Percentiles rank a stretch among this genome's conserved stretches.
Conservation (phyloP, 371 early-diverging fungal genomes). For the Saksenaea oblongispora region DNA sequence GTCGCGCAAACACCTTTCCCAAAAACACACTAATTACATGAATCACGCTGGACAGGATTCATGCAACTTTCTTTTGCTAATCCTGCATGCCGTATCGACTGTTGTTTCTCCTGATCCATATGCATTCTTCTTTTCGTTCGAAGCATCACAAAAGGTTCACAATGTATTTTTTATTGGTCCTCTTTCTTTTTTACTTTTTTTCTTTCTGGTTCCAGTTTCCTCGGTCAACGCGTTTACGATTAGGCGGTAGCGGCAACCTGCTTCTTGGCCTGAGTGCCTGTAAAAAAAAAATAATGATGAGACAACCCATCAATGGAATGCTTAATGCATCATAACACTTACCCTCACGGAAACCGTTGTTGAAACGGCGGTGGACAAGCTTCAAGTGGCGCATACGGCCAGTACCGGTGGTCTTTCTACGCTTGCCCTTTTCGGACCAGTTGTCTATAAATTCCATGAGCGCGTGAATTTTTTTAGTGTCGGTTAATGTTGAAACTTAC, state of each 20-base stretch:
- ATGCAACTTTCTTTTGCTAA: no score
- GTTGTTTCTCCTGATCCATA: no score
- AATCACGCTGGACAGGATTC: no score
- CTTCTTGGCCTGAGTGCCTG: constrained; percentile 15
- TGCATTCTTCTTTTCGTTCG: neutral
- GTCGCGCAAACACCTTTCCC: no score
- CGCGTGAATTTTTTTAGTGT: neutral
- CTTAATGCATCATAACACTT: constrained; percentile 4
- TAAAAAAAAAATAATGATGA: neutral
- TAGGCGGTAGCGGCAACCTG: constrained; percentile 10
- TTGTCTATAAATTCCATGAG: constrained; percentile 58
- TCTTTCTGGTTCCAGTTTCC: no score
- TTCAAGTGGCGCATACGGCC: constrained; percentile 98
- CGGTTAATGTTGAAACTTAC: constrained; percentile 52
- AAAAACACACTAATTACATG: no score
- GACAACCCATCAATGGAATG: no score
- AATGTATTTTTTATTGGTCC: neutral
- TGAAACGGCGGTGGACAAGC: constrained; percentile 89
- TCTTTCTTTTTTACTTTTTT: neutral
- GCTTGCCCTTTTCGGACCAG: constrained; percentile 96
- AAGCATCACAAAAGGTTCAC: neutral
- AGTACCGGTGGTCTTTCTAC: constrained; percentile 98
- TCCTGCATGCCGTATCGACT: no score
- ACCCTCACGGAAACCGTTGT: constrained; percentile 97
- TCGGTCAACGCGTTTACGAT: neutral